Conservation (phyloP, 441 rosid species). For the Cnidoscolus chayamansa region DNA sequence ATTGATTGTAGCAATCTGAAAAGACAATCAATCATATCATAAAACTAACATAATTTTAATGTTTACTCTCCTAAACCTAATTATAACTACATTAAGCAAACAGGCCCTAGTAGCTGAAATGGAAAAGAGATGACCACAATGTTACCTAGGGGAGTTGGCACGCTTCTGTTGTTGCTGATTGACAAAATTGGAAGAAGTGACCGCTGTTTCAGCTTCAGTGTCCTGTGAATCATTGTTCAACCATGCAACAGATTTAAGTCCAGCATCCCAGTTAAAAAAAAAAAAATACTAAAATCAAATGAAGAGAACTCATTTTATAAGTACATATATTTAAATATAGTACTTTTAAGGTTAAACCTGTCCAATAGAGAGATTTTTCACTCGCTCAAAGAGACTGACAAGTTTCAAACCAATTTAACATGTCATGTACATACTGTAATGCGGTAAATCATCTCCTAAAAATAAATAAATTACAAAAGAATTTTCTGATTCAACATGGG, state of each 20-base stretch:
- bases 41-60: too few relatives aligned
- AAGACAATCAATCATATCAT: neutral
- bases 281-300: neutral
- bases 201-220: slow-evolving; percentile 32
- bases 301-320: neutral
- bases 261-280: neutral
- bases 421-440: neutral
- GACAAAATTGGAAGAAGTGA: slow-evolving; percentile 22
- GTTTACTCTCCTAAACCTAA: too few relatives aligned
- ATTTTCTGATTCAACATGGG: slow-evolving; percentile 31
- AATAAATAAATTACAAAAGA: neutral
- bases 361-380: neutral
- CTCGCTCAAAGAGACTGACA: neutral
- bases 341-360: neutral
- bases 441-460: neutral
- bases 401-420: neutral
- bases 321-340: neutral
- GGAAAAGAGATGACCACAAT: neutral
- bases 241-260: slow-evolving; percentile 12
- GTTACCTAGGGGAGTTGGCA: slow-evolving; percentile 42
- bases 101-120: neutral
- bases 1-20: slow-evolving; percentile 33
- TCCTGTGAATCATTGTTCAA: slow-evolving; percentile 37
- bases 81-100: too few relatives aligned
- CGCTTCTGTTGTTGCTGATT: slow-evolving; percentile 42